Base-by-base conservation (phyloP, 2,329 filamentous ascomycete species). In the Fulvia fulva region DNA sequence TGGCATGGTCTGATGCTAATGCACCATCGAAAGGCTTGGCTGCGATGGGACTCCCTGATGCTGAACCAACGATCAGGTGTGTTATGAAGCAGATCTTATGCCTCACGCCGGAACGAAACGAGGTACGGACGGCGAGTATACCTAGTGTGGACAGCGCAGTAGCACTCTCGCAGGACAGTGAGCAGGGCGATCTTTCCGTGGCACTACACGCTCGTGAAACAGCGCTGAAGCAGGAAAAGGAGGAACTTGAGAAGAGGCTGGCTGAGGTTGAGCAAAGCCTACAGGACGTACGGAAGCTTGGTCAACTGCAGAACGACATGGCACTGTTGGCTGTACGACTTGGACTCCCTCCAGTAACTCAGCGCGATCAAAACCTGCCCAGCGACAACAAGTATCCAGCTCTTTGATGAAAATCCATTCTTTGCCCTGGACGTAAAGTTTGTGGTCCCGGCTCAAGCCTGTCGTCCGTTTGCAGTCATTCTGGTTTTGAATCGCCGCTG, bases 1-100 rank as follows among this genome's bases (percentile, higher is more conserved):
- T 86, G 3, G 80, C 78, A 0, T 86, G 83, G 83, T 60, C 52
- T 25, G 46, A 50, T 6, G 25, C 46, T 23, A 50, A 50, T 9
- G 22, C 46, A 7, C 21, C 46, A 25, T 30, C 46, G 3, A 50
- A 30, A 26, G 46, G 46, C 22, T 30, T 26, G 4, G 46, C 46
- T 28, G 46, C 22, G 14, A 50, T 50, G 46, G 46, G 46, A 5
- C 46, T 50, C 9, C 46, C 46, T 6, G 46, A 50, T 30, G 46
- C 46, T 30, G 46, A 50, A 23, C 46, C 46, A 9, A 50, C 46
- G 3, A 50, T 50, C 46, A 28, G n/a, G 30, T 50, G 46, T 19
- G 46, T 50, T 19, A 50, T 50, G 46, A 26, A 30, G 46, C 46
- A 50, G 46, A 50, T 50, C 9, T 16, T 50, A 19, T 50, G 46